Conservation (phyloP, 2,329 filamentous ascomycete species). For the Erysiphe pulchra region DNA sequence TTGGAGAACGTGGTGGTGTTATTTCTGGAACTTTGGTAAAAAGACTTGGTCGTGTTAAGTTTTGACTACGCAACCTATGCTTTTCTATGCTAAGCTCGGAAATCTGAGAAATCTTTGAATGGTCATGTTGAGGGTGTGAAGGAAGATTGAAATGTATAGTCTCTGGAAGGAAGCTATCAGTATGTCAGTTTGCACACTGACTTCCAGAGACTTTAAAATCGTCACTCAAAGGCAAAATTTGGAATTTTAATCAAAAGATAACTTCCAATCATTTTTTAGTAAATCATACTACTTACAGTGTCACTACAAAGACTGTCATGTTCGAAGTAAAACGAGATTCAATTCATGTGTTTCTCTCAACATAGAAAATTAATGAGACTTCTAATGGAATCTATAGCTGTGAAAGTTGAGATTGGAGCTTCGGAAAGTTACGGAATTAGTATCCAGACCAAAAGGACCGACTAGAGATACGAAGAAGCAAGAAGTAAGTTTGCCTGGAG, state of each 20-base stretch:
- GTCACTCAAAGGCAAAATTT: too few species aligned
- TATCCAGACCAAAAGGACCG: too few species aligned
- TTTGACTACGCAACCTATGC: slow-evolving; percentile 21
- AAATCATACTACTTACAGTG: slow-evolving; percentile 21
- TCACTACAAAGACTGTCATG: slow-evolving; percentile 35
- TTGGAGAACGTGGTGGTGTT: slow-evolving; percentile 13
- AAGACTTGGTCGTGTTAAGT: slow-evolving; percentile 24
- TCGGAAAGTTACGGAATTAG: too few species aligned
- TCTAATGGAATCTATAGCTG: too few species aligned
- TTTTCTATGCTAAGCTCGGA: slow-evolving; percentile 10
- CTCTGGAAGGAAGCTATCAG: slow-evolving; percentile 60
- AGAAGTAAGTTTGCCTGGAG: too few species aligned
- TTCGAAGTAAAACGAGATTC: slow-evolving; percentile 3
- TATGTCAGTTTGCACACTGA: background rate
- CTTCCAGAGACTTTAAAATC: background rate
- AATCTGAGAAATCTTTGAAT: slow-evolving; percentile 1
- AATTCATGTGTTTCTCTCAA: too few species aligned
- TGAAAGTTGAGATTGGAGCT: too few species aligned
- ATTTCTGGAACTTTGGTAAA: slow-evolving; percentile 10
- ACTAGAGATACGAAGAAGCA: too few species aligned
- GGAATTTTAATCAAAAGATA: background rate
- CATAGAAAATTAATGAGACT: too few species aligned
- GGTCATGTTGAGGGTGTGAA: slow-evolving; percentile 16
- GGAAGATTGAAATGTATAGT: slow-evolving; percentile 67
- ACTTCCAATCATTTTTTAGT: background rate